phyloP scores from a whole-genome alignment of 495 filamentous ascomycete species.

The Ascobolus immersus region DNA sequence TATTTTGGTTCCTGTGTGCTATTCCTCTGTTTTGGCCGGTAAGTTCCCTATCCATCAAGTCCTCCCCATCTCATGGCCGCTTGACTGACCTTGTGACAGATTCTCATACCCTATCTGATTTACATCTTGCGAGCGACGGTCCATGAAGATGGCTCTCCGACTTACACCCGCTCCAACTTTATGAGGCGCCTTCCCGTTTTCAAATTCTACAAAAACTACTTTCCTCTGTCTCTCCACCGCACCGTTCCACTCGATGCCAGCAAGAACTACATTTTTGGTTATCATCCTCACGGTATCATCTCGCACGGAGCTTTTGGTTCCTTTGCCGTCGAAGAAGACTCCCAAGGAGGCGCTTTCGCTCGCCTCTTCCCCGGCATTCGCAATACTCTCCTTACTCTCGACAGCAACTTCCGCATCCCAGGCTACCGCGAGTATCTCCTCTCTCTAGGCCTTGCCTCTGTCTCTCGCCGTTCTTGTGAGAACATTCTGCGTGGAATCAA shows the following conservation, averaged over 20 bases:
- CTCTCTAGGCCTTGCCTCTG: slow-evolving; percentile 59
- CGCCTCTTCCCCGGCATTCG: slow-evolving; percentile 87
- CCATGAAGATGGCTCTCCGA: slow-evolving; percentile 43
- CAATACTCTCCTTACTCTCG: slow-evolving; percentile 74
- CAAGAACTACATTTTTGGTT: slow-evolving; percentile 92
- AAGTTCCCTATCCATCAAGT: too few relatives aligned
- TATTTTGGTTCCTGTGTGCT: slow-evolving; percentile 75
- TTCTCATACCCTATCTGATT: slow-evolving; percentile 73
- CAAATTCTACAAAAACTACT: slow-evolving; percentile 79
- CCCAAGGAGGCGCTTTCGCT: slow-evolving; percentile 38
- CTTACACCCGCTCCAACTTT: slow-evolving; percentile 38
- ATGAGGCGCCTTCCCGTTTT: slow-evolving; percentile 53
- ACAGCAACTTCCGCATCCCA: slow-evolving; percentile 80
- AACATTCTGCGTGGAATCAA: slow-evolving; percentile 33
- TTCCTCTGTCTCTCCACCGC: slow-evolving; percentile 67
- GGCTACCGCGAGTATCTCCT: slow-evolving; percentile 84
- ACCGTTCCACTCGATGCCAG: slow-evolving; percentile 52
- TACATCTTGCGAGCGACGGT: slow-evolving; percentile 54
- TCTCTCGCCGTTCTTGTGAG: slow-evolving; percentile 72
- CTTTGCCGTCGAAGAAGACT: slow-evolving; percentile 48
- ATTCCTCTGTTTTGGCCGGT: slow-evolving; percentile 82
- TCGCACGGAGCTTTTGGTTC: slow-evolving; percentile 82
- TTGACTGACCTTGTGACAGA: too few relatives aligned
- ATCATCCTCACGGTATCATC: slow-evolving; percentile 94
- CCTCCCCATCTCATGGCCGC: too few relatives aligned